Conservation (phyloP, 495 filamentous ascomycete genomes). For the Saxophila tyrrhenica region DNA sequence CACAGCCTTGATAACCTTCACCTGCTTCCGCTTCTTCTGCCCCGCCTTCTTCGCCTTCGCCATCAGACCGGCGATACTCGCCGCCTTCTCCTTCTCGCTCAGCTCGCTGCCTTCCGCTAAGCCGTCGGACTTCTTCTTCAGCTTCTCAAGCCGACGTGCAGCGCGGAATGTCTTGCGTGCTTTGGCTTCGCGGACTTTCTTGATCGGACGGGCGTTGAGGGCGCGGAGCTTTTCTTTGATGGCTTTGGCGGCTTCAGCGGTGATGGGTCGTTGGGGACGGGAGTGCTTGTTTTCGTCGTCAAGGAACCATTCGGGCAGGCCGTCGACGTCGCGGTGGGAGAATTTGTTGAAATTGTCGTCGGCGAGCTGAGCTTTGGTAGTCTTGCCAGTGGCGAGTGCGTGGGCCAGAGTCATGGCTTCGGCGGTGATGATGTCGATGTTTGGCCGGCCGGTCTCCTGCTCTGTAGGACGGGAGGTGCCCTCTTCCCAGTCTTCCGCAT, state of each 20-base stretch:
- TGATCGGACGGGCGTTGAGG: constrained; percentile 93
- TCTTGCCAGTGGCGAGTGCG: constrained; percentile 74
- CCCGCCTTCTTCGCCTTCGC: constrained; percentile 41
- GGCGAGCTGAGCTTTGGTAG: constrained; percentile 59
- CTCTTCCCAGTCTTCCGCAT: constrained; percentile 60
- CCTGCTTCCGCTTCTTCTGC: constrained; percentile 71
- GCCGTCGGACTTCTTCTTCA: constrained; percentile 86
- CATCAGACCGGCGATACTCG: constrained; percentile 71
- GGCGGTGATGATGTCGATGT: constrained; percentile 96
- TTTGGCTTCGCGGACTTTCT: constrained; percentile 96
- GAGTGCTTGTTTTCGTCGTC: constrained; percentile 83
- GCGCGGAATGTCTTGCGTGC: constrained; percentile 95
- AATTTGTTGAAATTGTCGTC: constrained; percentile 93
- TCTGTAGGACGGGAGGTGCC: constrained; percentile 29
- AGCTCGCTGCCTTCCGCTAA: constrained; percentile 79
- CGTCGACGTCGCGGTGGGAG: constrained; percentile 80
- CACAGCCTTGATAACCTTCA: constrained; percentile 81
- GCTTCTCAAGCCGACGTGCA: constrained; percentile 77
- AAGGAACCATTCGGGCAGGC: constrained; percentile 95
- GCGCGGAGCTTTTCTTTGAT: constrained; percentile 92
- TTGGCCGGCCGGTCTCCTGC: constrained; percentile 34
- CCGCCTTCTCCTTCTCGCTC: constrained; percentile 89
- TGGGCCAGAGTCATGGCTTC: constrained; percentile 99
- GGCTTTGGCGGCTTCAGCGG: constrained; percentile 76
- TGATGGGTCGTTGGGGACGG: constrained; percentile 74